phyloP scores from a whole-genome alignment of 768 basidiomycete genomes.

The Suillus subalutaceus region DNA sequence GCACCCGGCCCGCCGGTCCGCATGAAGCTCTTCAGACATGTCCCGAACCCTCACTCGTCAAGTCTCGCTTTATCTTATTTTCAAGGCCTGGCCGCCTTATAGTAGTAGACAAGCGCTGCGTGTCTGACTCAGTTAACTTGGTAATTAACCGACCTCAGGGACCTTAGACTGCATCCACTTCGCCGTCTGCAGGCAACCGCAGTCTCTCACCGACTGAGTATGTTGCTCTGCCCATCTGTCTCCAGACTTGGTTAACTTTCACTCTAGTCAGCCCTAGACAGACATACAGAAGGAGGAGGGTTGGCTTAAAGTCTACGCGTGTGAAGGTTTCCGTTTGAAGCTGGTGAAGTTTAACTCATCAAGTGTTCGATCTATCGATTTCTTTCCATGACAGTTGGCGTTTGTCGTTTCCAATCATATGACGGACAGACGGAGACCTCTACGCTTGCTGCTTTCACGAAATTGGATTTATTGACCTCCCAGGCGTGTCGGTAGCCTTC shows the following conservation, averaged over 20 bases:
- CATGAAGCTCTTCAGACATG: background rate
- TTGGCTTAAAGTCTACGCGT: background rate
- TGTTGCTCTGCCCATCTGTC: background rate
- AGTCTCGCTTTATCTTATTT: background rate
- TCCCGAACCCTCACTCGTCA: background rate
- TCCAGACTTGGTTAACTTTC: background rate
- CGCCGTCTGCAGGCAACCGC: background rate
- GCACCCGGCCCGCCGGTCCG: background rate
- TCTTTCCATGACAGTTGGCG: background rate
- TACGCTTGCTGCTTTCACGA: background rate
- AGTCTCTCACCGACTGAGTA: background rate
- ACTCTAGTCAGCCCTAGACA: background rate
- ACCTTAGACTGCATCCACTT: background rate
- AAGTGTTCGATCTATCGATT: background rate
- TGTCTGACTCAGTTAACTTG: background rate
- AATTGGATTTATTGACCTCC: background rate
- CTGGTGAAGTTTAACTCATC: background rate
- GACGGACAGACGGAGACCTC: background rate
- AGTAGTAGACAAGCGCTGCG: background rate
- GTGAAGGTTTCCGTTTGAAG: background rate
- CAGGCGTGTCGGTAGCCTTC: background rate
- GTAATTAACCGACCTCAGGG: background rate
- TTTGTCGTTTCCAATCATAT: background rate
- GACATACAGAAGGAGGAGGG: background rate
- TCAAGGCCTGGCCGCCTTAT: background rate